These are phyloP conservation scores for Scheffersomyces coipomensis DNA, from an alignment of 805 yeast species.

Conservation along the genomic window DNA sequence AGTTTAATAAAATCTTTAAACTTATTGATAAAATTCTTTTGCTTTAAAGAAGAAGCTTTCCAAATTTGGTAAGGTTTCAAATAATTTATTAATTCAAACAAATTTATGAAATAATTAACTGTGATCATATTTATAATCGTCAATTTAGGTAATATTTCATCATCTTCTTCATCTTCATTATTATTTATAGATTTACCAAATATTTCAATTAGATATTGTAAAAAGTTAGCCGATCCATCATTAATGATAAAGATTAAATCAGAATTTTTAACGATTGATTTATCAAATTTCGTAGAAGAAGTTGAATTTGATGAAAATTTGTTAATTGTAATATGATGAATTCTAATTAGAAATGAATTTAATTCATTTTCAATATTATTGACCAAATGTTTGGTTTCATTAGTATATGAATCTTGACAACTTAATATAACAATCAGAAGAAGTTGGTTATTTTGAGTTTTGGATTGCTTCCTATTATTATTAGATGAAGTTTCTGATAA, in stretches of 20 bases:
- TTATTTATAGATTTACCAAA: constrained; percentile 5
- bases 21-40: constrained; percentile 19
- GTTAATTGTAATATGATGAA: background rate
- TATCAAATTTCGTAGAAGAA: background rate
- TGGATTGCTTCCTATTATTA: constrained; percentile 1
- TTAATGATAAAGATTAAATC: constrained; percentile 34
- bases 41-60: constrained; percentile 34
- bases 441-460: background rate
- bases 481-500: constrained; percentile 15
- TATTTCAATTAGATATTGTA: constrained; percentile 19
- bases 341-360: background rate
- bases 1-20: constrained; percentile 25
- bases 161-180: constrained; percentile 3
- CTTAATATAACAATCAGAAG: background rate
- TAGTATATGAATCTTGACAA: background rate
- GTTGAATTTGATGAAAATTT: background rate
- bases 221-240: constrained; percentile 33
- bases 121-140: constrained; percentile 39
- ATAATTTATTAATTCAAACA: constrained; percentile 33
- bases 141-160: constrained; percentile 20
- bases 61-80: constrained; percentile 37
- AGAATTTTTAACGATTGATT: constrained; percentile 18
- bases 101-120: constrained; percentile 37
- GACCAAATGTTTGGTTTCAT: background rate
- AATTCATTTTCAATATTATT: background rate